Conservation (phyloP, 1,284 basidiomycete species). For the Ganoderma lucidum region DNA sequence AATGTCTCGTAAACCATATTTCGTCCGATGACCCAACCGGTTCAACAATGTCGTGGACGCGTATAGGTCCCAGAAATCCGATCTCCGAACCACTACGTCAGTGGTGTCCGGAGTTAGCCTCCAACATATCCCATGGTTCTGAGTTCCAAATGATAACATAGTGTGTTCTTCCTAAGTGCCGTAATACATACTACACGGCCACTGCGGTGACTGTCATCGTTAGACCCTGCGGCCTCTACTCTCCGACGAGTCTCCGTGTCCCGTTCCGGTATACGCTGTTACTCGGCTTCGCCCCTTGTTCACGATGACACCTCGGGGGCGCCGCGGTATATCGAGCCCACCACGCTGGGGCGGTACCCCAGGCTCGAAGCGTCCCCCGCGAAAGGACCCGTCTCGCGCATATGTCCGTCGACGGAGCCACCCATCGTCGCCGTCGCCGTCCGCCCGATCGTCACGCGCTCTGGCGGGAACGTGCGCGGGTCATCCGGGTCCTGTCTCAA, state of each 20-base stretch:
- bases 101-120: not conserved
- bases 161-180: too few relatives aligned
- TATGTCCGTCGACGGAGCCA: conserved; percentile 1
- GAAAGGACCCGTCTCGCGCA: not conserved
- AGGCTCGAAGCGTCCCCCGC: not conserved
- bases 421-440: not conserved
- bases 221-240: too few relatives aligned
- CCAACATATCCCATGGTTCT: too few relatives aligned
- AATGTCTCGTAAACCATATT: not conserved
- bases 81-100: not conserved
- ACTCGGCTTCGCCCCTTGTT: not conserved
- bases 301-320: not conserved
- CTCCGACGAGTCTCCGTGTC: too few relatives aligned
- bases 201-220: too few relatives aligned
- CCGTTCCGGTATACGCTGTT: too few relatives aligned
- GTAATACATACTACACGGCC: too few relatives aligned
- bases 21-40: too few relatives aligned
- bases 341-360: not conserved
- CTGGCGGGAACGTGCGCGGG: not conserved
- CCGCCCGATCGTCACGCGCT: not conserved
- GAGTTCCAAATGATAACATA: too few relatives aligned
- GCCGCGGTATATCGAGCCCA: not conserved
- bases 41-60: not conserved
- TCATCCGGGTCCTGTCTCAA: conserved; percentile 1
- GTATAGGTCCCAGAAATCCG: not conserved